Evolutionary conservation across 805 yeast genomes (phyloP).

Genomic region (Zygosaccharomyces siamensis): DNA sequence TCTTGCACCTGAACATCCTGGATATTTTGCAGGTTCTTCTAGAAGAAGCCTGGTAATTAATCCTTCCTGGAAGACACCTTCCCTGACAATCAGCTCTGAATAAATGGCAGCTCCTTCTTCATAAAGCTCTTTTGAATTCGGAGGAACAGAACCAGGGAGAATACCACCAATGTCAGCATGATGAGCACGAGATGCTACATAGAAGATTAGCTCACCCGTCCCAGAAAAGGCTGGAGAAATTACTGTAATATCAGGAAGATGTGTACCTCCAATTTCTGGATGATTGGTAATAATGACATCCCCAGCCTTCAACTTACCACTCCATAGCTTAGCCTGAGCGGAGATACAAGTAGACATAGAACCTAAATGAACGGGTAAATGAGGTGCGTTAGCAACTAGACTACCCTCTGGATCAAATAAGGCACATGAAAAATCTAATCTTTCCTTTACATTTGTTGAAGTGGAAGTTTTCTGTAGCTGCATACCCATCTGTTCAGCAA

Average conservation of each 20-base stretch:
- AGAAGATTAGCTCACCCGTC: conserved; percentile 58
- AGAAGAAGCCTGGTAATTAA: conserved; percentile 57
- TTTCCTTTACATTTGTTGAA: conserved; percentile 76
- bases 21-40: conserved; percentile 70
- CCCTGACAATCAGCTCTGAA: conserved; percentile 65
- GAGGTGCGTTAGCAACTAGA: conserved; percentile 83
- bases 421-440: conserved; percentile 83
- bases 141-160: conserved; percentile 93
- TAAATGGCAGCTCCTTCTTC: conserved; percentile 90
- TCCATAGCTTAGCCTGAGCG: conserved; percentile 62
- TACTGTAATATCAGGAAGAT: conserved; percentile 86
- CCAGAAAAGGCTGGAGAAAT: conserved; percentile 82
- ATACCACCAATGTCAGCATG: conserved; percentile 95
- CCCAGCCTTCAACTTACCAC: conserved; percentile 58
- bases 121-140: conserved; percentile 74
- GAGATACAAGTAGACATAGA: conserved; percentile 79
- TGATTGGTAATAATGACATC: conserved; percentile 76
- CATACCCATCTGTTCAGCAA: conserved; percentile 86
- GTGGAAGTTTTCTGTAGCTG: conserved; percentile 76
- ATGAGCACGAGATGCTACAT: conserved; percentile 92
- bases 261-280: conserved; percentile 83
- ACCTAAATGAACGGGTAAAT: conserved; percentile 81
- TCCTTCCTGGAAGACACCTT: conserved; percentile 72
- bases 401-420: conserved; percentile 72
- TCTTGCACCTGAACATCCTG: conserved; percentile 89